Evolutionary conservation across 2,329 filamentous ascomycete genomes (phyloP).

Genomic region (Lithohypha guttulata): DNA sequence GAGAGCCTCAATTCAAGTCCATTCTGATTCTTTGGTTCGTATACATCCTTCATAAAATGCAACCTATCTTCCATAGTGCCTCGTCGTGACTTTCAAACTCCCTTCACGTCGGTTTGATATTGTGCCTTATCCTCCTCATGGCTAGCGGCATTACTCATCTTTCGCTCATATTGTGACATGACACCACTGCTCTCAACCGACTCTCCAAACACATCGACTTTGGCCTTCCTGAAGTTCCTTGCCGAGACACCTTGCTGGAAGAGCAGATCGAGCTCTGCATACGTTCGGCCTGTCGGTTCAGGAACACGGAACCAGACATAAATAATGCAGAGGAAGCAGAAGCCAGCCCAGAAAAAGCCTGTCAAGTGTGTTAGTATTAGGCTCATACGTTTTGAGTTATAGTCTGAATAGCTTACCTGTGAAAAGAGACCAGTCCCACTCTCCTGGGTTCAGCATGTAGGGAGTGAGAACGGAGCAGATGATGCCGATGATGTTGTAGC

Average conservation of each 20-base stretch:
- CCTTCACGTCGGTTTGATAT: not conserved
- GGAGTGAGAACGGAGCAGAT: conserved; percentile 72
- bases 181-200: conserved; percentile 18
- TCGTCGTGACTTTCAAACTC: not conserved
- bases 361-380: too few species aligned
- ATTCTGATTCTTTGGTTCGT: too few species aligned
- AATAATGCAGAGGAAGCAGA: conserved; percentile 68
- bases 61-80: too few species aligned
- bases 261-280: conserved; percentile 74
- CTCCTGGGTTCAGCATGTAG: conserved; percentile 81
- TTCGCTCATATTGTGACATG: conserved; percentile 9
- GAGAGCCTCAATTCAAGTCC: too few species aligned
- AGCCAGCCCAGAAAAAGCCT: conserved; percentile 78
- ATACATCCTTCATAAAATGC: too few species aligned
- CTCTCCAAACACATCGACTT: conserved; percentile 46
- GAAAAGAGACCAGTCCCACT: too few species aligned
- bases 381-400: too few species aligned
- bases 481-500: conserved; percentile 74
- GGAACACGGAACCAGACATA: conserved; percentile 75
- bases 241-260: conserved; percentile 65
- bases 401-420: too few species aligned
- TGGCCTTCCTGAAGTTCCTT: conserved; percentile 55
- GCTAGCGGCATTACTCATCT: conserved; percentile 5
- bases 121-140: not conserved
- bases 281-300: conserved; percentile 68